Percentiles rank a stretch among this genome's conserved stretches.
These are phyloP conservation scores for Lentithecium fluviatile DNA, from an alignment of 495 filamentous ascomycete genomes.

Conservation along the genomic window DNA sequence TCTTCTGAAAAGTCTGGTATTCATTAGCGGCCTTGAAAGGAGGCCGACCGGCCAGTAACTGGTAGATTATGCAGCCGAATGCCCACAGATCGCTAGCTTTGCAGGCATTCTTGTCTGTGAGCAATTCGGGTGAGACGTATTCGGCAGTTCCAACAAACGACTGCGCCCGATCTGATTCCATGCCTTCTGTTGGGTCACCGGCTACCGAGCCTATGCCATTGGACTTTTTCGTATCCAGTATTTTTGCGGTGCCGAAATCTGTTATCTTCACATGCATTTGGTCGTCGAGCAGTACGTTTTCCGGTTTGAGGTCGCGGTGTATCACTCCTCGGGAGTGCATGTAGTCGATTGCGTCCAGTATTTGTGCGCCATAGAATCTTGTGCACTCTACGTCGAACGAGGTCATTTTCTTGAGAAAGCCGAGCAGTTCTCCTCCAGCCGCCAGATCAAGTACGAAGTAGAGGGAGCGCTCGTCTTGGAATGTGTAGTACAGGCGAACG, in stretches of 20 bases:
- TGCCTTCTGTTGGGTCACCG: slow-evolving; percentile 54
- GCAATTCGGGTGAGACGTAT: slow-evolving; percentile 94
- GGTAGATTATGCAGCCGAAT: slow-evolving; percentile 99
- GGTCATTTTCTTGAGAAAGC: slow-evolving; percentile 86
- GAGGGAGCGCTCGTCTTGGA: slow-evolving; percentile 91
- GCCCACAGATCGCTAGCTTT: slow-evolving; percentile 99
- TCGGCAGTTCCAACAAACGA: slow-evolving; percentile 99
- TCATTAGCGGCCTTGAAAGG: slow-evolving; percentile 98
- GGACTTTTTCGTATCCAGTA: slow-evolving; percentile 65
- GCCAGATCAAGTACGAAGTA: slow-evolving; percentile 97
- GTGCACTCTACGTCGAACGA: slow-evolving; percentile 97
- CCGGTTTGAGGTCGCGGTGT: slow-evolving; percentile 94
- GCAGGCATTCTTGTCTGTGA: slow-evolving; percentile 94
- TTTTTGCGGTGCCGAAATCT: slow-evolving; percentile 96
- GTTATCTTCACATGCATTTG: slow-evolving; percentile 99
- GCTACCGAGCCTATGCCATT: slow-evolving; percentile 34
- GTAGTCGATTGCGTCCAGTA: slow-evolving; percentile 93
- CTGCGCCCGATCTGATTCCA: slow-evolving; percentile 71
- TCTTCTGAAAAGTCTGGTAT: slow-evolving; percentile 98
- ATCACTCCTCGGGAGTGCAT: slow-evolving; percentile 98
- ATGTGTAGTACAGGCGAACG: slow-evolving; percentile 97
- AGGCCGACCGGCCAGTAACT: slow-evolving; percentile 86
- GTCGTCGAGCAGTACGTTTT: slow-evolving; percentile 93
- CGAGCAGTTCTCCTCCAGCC: slow-evolving; percentile 86
- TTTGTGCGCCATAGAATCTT: slow-evolving; percentile 92